Base-by-base conservation (phyloP, 2,329 filamentous ascomycete genomes). In the Xylogone sp. region DNA sequence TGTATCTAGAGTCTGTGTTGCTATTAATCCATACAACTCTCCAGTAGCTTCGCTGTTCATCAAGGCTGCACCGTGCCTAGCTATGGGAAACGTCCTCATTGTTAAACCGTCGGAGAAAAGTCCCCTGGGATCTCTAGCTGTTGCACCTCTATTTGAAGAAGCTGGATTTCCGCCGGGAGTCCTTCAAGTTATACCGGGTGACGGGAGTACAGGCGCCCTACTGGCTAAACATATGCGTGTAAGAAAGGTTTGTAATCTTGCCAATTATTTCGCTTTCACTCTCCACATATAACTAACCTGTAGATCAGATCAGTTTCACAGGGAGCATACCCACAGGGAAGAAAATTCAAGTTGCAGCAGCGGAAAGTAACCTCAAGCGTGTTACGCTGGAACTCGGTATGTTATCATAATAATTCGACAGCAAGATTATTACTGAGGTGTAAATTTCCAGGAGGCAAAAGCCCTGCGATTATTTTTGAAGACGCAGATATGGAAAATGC, bases 401-500 rank as follows among this genome's bases (percentile, higher is more conserved):
- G 74, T 82, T 39, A 87, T 90, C 56, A n/a, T 88, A 90, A 84
- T 86, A 86, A 65, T 81, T 56, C 64, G 86, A 87, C 0, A 76
- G 81, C 16, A 70, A 77, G 1, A 60, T 58, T 1, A 87, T 73
- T 56, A 65, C 81, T 54, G 84, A 84, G 69, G 50, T 82, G 81
- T 1, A 73, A 84, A 6, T 82, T 84, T 66, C 80, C 81, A 3
- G 83, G 83, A n/a, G 83, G 83, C 46, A 86, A 86, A 66, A 82
- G 76, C 2, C 82, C 83, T 0, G 70, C 83, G 1, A 61, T 86
- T 12, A 77, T 86, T 3, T 86, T 86, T 54, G 71, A 76, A 4
- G 83, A 86, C 55, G 82, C 82, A 5, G 80, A 86, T 51, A 34
- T 62, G 1, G 57, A 62, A 22, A 47, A 51, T 18, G 60, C 60